phyloP scores from a whole-genome alignment of 2,329 filamentous ascomycete species.

The Fusarium albosuccineum region DNA sequence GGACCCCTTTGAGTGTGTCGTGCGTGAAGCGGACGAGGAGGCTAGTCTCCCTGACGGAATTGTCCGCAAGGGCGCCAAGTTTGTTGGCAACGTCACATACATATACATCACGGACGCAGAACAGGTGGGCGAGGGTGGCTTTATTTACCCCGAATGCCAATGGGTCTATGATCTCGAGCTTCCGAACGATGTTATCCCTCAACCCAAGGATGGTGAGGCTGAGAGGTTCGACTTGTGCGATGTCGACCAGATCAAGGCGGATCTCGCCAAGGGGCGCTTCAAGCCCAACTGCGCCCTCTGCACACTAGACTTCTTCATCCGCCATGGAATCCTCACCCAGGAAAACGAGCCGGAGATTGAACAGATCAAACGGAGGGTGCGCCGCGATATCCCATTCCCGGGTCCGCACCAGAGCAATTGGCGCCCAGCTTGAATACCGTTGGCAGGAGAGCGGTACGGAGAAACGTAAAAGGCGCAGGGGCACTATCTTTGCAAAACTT shows the following conservation, averaged over 20 bases:
- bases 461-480: background rate
- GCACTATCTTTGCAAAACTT: constrained; percentile 19
- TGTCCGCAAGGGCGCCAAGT: constrained; percentile 70
- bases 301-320: constrained; percentile 89
- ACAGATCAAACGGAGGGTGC: constrained; percentile 80
- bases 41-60: constrained; percentile 80
- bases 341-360: constrained; percentile 84
- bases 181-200: constrained; percentile 74
- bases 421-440: constrained; percentile 33
- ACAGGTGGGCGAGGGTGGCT: constrained; percentile 82
- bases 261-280: constrained; percentile 80
- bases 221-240: constrained; percentile 84
- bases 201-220: constrained; percentile 89
- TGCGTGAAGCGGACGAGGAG: constrained; percentile 91
- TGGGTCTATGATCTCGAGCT: constrained; percentile 93
- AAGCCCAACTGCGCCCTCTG: constrained; percentile 94
- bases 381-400: constrained; percentile 85
- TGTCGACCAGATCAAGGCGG: constrained; percentile 79
- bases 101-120: constrained; percentile 81
- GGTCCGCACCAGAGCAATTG: constrained; percentile 67
- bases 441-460: background rate
- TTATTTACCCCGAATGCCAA: constrained; percentile 91
- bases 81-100: constrained; percentile 83
- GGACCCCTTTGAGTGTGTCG: constrained; percentile 81
- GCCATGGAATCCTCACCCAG: constrained; percentile 82